A percentile compares a stretch with the other conserved stretches of the same genome.
Evolutionary conservation across 805 yeast species (phyloP).

Genomic region (Cyberlindnera saturnus): DNA sequence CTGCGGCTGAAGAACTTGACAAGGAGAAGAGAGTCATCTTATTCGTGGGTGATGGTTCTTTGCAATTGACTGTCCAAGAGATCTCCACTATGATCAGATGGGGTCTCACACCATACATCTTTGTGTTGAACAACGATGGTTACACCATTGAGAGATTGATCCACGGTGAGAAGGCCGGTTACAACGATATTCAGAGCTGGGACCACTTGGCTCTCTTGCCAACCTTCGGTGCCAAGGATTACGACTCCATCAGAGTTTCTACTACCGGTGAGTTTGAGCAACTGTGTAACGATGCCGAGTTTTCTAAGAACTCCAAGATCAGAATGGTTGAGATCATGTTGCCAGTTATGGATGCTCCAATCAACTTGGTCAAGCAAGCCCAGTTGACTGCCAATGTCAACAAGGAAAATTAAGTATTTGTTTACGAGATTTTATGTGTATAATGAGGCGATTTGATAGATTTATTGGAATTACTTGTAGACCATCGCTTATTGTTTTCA

Average conservation of each 20-base stretch:
- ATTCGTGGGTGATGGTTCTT: conserved; percentile 72
- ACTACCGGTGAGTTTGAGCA: conserved; percentile 54
- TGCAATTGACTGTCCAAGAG: conserved; percentile 70
- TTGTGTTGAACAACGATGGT: conserved; percentile 66
- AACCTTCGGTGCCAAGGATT: conserved; percentile 42
- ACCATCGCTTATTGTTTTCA: too few species aligned
- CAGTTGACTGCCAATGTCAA: conserved; percentile 40
- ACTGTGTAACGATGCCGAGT: conserved; percentile 39
- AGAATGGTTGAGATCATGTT: conserved; percentile 65
- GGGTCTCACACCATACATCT: conserved; percentile 61
- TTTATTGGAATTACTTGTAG: too few species aligned
- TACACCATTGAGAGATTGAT: conserved; percentile 72
- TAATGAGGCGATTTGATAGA: too few species aligned
- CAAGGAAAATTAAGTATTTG: neutral
- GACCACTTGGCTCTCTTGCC: conserved; percentile 52
- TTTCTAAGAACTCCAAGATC: conserved; percentile 51
- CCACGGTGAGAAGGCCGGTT: conserved; percentile 59
- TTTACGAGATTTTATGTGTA: neutral
- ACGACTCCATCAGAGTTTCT: conserved; percentile 48
- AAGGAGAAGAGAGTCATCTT: conserved; percentile 56
- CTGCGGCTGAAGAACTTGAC: conserved; percentile 60
- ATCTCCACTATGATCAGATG: conserved; percentile 64
- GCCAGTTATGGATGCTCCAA: conserved; percentile 66
- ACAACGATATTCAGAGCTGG: conserved; percentile 68
- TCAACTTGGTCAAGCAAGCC: conserved; percentile 60